Evolutionary conservation across 148 eudicot species (phyloP), one percentile per base, ranked within the genome.

Genomic region (Cornus controversa): DNA sequence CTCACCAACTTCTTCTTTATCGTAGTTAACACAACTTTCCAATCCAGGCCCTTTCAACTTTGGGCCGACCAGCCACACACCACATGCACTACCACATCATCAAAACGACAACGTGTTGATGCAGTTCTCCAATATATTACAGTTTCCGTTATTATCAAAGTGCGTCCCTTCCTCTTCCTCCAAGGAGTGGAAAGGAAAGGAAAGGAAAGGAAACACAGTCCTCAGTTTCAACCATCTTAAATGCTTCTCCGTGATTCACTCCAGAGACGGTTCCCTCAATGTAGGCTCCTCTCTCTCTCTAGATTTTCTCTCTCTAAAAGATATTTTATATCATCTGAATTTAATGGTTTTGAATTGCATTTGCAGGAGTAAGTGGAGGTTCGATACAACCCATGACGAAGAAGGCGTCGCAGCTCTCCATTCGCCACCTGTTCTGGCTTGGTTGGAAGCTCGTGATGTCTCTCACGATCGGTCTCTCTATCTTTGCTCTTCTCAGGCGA

Each of bases 371-470:
- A 54, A 3, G 24, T 26, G 29, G 75, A n/a, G 64, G 8, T 20
- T 18, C 31, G 16, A 8, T 2, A 53, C 18, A 16, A 62, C 24
- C 16, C n/a, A 74, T 37, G 69, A 27, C 29, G 69, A 64, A 42
- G 69, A 66, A 42, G 40, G 8, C 10, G 24, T 5, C n/a, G 13
- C 24, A 23, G 10, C 50, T 31, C 25, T 29, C 73, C 37, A 58
- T 22, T 25, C 69, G 74, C 50, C 31, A 54, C 24, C 22, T 58
- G 74, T 42, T 80, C 63, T 80, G 86, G 75, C 63, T 84, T 1
- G 57, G 82, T 8, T 89, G 87, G 84, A 87, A 81, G 85, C 36
- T 86, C 14, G 68, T 84, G 67, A 77, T 89, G 60, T 69, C 72
- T 7, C 23, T 85, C 4, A 79, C 81, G 1, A 10, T 92, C 28